Percentiles rank a stretch among this genome's conserved stretches.
phyloP scores from a whole-genome alignment of 108 stramenopile species.

The Fragilariopsis cylindrus region DNA sequence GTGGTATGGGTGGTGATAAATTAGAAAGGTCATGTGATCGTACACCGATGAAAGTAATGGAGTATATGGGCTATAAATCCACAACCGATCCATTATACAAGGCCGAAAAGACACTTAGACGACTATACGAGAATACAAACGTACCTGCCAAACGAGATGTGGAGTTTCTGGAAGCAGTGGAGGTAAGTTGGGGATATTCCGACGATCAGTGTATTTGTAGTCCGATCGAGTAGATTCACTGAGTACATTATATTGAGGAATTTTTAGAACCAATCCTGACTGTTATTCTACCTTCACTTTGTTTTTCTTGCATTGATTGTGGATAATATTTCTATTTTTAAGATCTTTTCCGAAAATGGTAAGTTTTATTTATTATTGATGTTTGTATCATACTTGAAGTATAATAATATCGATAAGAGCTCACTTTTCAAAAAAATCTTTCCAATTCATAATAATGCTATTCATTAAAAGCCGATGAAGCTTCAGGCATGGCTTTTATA shows the following conservation, averaged over 20 bases:
- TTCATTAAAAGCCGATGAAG: conserved; percentile 59
- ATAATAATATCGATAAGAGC: background rate
- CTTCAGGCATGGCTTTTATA: conserved; percentile 73
- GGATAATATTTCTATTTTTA: too few relatives aligned
- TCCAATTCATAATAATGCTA: too few relatives aligned
- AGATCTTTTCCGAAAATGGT: background rate
- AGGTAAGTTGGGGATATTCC: conserved; percentile 35
- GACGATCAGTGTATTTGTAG: too few relatives aligned
- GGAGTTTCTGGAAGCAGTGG: conserved; percentile 74
- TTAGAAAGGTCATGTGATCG: conserved; percentile 62
- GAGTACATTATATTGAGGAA: too few relatives aligned
- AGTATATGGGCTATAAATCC: conserved; percentile 74
- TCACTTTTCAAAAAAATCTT: too few relatives aligned
- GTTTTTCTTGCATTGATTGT: too few relatives aligned
- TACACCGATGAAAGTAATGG: conserved; percentile 79
- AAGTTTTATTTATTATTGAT: conserved; percentile 9
- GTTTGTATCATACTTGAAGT: background rate
- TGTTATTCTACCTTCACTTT: too few relatives aligned
- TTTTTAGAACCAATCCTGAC: too few relatives aligned
- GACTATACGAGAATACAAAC: conserved; percentile 54
- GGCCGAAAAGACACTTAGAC: conserved; percentile 67
- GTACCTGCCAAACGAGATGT: conserved; percentile 52
- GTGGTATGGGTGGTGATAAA: conserved; percentile 55
- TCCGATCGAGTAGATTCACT: conserved; percentile 28
- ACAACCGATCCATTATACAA: conserved; percentile 77